Percentiles rank a stretch among this genome's conserved stretches.
These are phyloP conservation scores for Aureobasidium vineae DNA, from an alignment of 2,329 filamentous ascomycete species.

Conservation along the genomic window DNA sequence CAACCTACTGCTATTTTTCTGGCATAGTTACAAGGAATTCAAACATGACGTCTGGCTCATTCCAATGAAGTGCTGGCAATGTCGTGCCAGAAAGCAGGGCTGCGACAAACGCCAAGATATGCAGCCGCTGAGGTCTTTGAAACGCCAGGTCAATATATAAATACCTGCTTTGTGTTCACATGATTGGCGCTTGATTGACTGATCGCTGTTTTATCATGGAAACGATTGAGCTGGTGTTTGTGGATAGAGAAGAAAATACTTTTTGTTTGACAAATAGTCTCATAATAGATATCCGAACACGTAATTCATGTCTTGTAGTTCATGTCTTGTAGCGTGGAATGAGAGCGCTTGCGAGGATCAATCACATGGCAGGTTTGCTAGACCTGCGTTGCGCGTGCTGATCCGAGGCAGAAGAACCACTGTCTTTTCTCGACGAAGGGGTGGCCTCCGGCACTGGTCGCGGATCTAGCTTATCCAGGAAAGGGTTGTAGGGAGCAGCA, in stretches of 20 bases:
- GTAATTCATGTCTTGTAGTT: constrained; percentile 23
- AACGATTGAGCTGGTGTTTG: neutral
- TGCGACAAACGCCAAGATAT: constrained; percentile 26
- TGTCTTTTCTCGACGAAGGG: constrained; percentile 27
- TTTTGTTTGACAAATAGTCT: constrained; percentile 6
- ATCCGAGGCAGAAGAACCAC: constrained; percentile 26
- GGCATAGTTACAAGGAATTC: constrained; percentile 13
- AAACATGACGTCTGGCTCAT: constrained; percentile 26
- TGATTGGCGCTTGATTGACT: constrained; percentile 5
- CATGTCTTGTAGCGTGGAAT: neutral
- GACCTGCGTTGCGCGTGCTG: neutral
- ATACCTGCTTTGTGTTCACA: constrained; percentile 10
- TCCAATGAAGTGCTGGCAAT: constrained; percentile 18
- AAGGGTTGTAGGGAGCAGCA: constrained; percentile 60
- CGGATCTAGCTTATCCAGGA: constrained; percentile 52
- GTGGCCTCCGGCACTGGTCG: constrained; percentile 27
- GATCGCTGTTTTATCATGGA: neutral
- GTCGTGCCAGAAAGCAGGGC: constrained; percentile 20
- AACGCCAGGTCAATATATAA: constrained; percentile 23
- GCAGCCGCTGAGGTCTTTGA: constrained; percentile 15
- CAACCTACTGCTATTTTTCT: constrained; percentile 4
- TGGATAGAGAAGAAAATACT: neutral
- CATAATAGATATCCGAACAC: constrained; percentile 13
- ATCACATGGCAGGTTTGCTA: constrained; percentile 12
- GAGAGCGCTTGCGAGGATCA: neutral